Conservation (phyloP, 1,139 yeast genomes). For the Eremothecium gossypii region DNA sequence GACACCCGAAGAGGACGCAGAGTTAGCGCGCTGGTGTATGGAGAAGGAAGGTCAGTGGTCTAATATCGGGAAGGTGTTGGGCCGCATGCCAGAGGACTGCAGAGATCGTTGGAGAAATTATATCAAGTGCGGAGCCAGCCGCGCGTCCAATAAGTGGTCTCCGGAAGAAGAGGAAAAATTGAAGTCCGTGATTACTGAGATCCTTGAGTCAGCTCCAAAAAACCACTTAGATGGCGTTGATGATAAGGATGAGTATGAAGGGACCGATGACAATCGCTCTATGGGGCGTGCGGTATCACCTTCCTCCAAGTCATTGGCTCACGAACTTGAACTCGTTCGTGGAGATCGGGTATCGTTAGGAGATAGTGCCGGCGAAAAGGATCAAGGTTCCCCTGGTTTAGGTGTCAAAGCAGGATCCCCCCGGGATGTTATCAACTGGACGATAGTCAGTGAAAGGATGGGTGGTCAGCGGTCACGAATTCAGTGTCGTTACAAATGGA, state of each 20-base stretch:
- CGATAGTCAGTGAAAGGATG: conserved; percentile 80
- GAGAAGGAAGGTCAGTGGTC: conserved; percentile 81
- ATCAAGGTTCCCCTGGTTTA: conserved; percentile 2
- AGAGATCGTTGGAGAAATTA: conserved; percentile 94
- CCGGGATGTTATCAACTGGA: conserved; percentile 64
- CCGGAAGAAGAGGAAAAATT: conserved; percentile 59
- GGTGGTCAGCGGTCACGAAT: conserved; percentile 81
- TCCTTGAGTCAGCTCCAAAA: conserved; percentile 26
- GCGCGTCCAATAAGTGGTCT: conserved; percentile 75
- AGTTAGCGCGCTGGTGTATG: conserved; percentile 51
- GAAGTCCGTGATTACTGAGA: conserved; percentile 43
- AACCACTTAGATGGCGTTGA: conserved; percentile 16
- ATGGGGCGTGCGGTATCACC: not conserved
- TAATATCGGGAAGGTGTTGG: conserved; percentile 62
- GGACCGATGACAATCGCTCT: conserved; percentile 16
- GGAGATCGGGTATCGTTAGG: not conserved
- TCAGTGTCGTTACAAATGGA: conserved; percentile 94
- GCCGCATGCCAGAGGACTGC: conserved; percentile 96
- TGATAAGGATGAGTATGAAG: conserved; percentile 19
- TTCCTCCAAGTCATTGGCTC: conserved; percentile 1
- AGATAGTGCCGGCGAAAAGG: conserved; percentile 9
- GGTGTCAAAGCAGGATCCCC: conserved; percentile 14
- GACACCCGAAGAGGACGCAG: conserved; percentile 71
- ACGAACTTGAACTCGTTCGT: conserved; percentile 3
- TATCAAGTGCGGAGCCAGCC: conserved; percentile 73